phyloP scores from a whole-genome alignment of 108 stramenopile species.

The Cyclotella sp. region DNA sequence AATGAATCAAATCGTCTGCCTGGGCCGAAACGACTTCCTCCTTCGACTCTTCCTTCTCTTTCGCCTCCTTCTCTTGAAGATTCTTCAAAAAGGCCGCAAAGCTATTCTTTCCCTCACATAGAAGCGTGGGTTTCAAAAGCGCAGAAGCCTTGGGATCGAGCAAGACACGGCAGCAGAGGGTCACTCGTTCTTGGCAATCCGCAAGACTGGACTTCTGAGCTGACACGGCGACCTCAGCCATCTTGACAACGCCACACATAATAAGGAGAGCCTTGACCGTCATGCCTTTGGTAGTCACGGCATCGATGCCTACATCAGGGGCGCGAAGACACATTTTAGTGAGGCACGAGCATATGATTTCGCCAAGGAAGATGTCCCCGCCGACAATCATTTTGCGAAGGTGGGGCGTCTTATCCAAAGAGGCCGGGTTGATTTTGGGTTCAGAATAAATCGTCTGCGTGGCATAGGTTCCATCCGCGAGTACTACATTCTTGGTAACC shows the following conservation, averaged over 20 bases:
- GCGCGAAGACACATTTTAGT: constrained; percentile 94
- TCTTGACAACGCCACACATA: constrained; percentile 90
- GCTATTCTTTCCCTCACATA: constrained; percentile 80
- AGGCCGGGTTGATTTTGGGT: constrained; percentile 51
- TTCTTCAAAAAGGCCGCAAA: constrained; percentile 78
- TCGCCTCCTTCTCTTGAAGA: constrained; percentile 74
- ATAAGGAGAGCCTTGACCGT: constrained; percentile 75
- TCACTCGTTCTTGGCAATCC: constrained; percentile 94
- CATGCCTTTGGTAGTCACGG: constrained; percentile 68
- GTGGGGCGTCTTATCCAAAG: constrained; percentile 71
- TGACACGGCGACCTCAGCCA: constrained; percentile 78
- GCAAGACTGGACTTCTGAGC: constrained; percentile 79
- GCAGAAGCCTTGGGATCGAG: constrained; percentile 86
- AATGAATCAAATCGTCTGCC: constrained; percentile 98
- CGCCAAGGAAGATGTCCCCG: constrained; percentile 95
- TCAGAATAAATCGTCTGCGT: constrained; percentile 92
- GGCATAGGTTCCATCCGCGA: constrained; percentile 99
- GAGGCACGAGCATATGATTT: constrained; percentile 83
- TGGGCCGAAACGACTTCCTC: constrained; percentile 67
- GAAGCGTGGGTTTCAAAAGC: constrained; percentile 71
- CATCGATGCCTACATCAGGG: constrained; percentile 59
- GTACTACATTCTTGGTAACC: constrained; percentile 95
- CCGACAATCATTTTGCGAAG: constrained; percentile 89
- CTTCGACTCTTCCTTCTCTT: constrained; percentile 63
- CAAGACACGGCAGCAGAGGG: constrained; percentile 86